phyloP scores from a whole-genome alignment of 140 eudicot genomes.

The Bidens hawaiensis region DNA sequence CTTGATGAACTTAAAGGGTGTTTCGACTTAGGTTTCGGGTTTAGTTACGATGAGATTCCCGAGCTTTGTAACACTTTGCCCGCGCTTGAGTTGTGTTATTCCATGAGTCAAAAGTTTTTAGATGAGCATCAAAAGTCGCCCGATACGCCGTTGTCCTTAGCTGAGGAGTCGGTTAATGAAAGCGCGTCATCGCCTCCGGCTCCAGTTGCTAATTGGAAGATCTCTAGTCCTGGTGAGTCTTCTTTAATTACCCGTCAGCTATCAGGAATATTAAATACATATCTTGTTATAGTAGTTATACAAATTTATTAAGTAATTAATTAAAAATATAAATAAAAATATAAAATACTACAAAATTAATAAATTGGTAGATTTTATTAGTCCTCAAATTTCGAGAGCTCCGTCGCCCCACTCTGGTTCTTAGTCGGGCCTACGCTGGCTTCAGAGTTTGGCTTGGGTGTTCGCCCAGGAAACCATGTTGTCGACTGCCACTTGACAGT shows the following conservation, averaged over 20 bases:
- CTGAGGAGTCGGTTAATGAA: slow-evolving; percentile 13
- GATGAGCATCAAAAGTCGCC: slow-evolving; percentile 52
- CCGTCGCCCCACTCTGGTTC: too few species aligned
- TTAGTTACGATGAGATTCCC: slow-evolving; percentile 68
- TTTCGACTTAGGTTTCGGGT: slow-evolving; percentile 76
- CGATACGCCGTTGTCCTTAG: slow-evolving; percentile 11
- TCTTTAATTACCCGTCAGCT: neutral
- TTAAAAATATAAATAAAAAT: too few species aligned
- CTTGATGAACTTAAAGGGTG: slow-evolving; percentile 74
- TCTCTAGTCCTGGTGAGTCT: slow-evolving; percentile 73
- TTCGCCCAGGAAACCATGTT: too few species aligned
- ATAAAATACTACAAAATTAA: too few species aligned
- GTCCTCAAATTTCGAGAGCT: too few species aligned
- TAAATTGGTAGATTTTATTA: too few species aligned
- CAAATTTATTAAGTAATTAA: too few species aligned
- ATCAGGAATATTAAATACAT: neutral
- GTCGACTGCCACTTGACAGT: too few species aligned
- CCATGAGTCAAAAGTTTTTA: slow-evolving; percentile 69
- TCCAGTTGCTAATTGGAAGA: slow-evolving; percentile 73
- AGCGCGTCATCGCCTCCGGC: slow-evolving; percentile 37
- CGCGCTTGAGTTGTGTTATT: slow-evolving; percentile 77
- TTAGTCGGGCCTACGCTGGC: too few species aligned
- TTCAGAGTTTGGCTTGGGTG: too few species aligned
- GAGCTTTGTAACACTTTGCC: slow-evolving; percentile 74
- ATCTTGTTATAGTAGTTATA: too few species aligned